Evolutionary conservation across 108 stramenopile species (phyloP).

Genomic region (Pelagomonas calceolata): DNA sequence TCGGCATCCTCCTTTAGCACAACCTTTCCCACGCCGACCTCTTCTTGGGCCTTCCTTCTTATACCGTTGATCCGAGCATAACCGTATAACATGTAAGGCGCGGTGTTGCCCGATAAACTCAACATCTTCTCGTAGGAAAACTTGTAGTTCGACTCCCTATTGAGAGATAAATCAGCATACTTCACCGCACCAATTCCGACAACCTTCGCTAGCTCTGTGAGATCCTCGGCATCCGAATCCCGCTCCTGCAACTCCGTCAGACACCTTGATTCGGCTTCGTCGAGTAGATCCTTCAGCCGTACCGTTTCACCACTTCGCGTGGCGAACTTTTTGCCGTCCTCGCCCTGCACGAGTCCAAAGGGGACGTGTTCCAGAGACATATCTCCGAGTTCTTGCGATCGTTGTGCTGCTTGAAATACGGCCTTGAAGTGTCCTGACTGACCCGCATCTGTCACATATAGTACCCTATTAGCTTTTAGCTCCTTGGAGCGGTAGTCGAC

Average conservation of each 20-base stretch:
- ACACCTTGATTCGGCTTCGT: slow-evolving; percentile 81
- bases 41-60: slow-evolving; percentile 68
- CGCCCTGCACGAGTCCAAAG: slow-evolving; percentile 96
- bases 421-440: slow-evolving; percentile 88
- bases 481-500: slow-evolving; percentile 63
- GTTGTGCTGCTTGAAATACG: slow-evolving; percentile 77
- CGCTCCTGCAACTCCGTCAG: slow-evolving; percentile 60
- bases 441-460: slow-evolving; percentile 93
- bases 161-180: slow-evolving; percentile 93
- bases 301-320: slow-evolving; percentile 94
- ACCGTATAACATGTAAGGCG: slow-evolving; percentile 96
- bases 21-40: slow-evolving; percentile 39
- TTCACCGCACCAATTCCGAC: slow-evolving; percentile 97
- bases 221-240: slow-evolving; percentile 26
- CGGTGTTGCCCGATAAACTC: slow-evolving; percentile 94
- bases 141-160: slow-evolving; percentile 88
- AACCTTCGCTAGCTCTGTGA: slow-evolving; percentile 55
- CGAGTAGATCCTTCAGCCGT: slow-evolving; percentile 86
- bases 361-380: slow-evolving; percentile 79
- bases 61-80: slow-evolving; percentile 90
- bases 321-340: slow-evolving; percentile 95
- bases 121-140: slow-evolving; percentile 98
- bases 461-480: slow-evolving; percentile 55
- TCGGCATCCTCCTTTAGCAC: slow-evolving; percentile 70
- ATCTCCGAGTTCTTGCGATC: slow-evolving; percentile 49